Percentiles rank a stretch among this genome's conserved stretches.
Evolutionary conservation across 768 basidiomycete species (phyloP).

Genomic region (Kwoniella pini): DNA sequence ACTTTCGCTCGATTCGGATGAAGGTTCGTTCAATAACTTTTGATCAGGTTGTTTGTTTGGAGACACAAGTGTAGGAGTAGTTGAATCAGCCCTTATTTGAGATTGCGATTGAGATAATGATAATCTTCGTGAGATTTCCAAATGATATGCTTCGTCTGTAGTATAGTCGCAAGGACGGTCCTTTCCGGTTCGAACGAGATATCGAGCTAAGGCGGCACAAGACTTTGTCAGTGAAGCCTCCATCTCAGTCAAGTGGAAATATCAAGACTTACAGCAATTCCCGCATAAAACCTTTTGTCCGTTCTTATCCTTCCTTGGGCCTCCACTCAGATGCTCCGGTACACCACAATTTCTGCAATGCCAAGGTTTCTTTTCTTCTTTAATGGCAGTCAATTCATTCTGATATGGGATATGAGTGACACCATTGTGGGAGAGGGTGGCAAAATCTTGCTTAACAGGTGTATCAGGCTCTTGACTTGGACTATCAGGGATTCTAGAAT

Average conservation of each 20-base stretch:
- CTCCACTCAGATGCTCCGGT: constrained; percentile 80
- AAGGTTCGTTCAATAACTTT: neutral
- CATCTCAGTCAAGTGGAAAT: neutral
- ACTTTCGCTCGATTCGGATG: neutral
- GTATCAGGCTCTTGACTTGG: constrained; percentile 4
- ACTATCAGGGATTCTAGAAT: constrained; percentile 19
- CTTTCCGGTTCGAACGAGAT: constrained; percentile 22
- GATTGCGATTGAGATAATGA: neutral
- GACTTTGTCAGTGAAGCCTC: neutral
- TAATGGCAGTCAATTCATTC: constrained; percentile 41
- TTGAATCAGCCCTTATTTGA: neutral
- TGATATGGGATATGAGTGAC: neutral
- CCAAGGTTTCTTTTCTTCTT: constrained; percentile 89
- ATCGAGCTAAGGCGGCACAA: constrained; percentile 6
- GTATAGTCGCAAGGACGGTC: constrained; percentile 29
- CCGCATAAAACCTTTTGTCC: constrained; percentile 90
- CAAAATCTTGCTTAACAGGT: constrained; percentile 1
- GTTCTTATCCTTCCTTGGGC: constrained; percentile 81
- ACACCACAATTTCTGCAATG: constrained; percentile 94
- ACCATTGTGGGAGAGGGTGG: neutral
- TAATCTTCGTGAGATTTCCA: neutral
- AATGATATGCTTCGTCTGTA: constrained; percentile 20
- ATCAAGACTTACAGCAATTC: constrained; percentile 72
- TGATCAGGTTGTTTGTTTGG: too few relatives aligned
- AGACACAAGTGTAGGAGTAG: neutral